Conservation (phyloP, 1,284 basidiomycete species). For the Heimioporus punctisporus region DNA sequence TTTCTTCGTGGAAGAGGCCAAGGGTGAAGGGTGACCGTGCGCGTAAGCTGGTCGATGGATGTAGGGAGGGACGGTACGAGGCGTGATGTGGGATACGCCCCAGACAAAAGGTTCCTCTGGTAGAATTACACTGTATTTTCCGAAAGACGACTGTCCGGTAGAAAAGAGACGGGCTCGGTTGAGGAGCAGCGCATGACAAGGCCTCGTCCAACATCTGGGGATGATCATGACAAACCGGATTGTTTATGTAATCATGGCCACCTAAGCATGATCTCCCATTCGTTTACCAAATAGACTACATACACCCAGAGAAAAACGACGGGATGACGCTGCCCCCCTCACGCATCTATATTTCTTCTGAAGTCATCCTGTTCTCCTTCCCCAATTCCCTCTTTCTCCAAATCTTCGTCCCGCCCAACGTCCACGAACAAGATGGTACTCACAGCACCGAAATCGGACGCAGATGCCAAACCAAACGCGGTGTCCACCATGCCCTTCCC, state of each 20-base stretch:
- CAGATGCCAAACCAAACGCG: not conserved
- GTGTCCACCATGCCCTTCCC: not conserved
- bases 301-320: too few relatives aligned
- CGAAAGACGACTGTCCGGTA: slow-evolving; percentile 40
- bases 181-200: too few relatives aligned
- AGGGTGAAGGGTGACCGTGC: slow-evolving; percentile 7
- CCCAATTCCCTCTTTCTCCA: too few relatives aligned
- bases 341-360: too few relatives aligned
- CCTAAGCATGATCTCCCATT: too few relatives aligned
- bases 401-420: too few relatives aligned
- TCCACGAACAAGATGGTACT: not conserved
- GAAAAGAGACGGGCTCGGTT: slow-evolving; percentile 15
- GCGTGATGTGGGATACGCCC: slow-evolving; percentile 63
- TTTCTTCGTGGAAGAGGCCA: slow-evolving; percentile 9
- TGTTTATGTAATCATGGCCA: too few relatives aligned
- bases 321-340: too few relatives aligned
- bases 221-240: too few relatives aligned
- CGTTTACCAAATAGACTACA: too few relatives aligned
- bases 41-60: slow-evolving; percentile 68
- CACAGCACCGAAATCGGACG: not conserved
- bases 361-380: too few relatives aligned
- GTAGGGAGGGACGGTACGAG: slow-evolving; percentile 56
- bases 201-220: too few relatives aligned
- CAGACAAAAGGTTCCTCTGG: slow-evolving; percentile 67
- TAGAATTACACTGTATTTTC: slow-evolving; percentile 63